These are phyloP conservation scores for Trametes maxima DNA, from an alignment of 768 basidiomycete species.

Conservation along the genomic window DNA sequence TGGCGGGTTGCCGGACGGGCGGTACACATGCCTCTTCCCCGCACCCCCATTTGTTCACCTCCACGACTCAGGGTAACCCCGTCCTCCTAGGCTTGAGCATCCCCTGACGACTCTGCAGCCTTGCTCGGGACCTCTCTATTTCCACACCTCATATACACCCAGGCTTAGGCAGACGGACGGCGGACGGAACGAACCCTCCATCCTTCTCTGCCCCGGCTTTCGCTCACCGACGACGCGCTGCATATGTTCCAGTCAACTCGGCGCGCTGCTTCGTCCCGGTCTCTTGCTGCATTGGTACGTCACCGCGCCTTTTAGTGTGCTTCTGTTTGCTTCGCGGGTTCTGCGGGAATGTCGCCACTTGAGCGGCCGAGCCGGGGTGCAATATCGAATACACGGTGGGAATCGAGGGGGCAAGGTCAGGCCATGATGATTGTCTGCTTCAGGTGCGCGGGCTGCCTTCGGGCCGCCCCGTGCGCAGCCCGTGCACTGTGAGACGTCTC, in stretches of 20 bases:
- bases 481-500: no score
- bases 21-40: constrained; percentile 2
- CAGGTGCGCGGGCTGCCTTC: not conserved
- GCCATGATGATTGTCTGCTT: not conserved
- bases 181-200: not conserved
- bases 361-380: not conserved
- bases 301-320: not conserved
- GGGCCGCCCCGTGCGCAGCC: no score
- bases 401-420: not conserved
- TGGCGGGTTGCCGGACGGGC: constrained; percentile 18
- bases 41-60: not conserved
- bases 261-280: constrained; percentile 17
- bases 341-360: not conserved
- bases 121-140: constrained; percentile 2
- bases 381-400: not conserved
- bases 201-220: constrained; percentile 1
- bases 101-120: not conserved
- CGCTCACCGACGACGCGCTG: not conserved
- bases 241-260: constrained; percentile 24
- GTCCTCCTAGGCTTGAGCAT: not conserved
- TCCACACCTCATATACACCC: constrained; percentile 6
- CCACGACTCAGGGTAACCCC: not conserved
- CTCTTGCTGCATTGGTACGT: constrained; percentile 20
- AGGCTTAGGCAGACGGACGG: not conserved
- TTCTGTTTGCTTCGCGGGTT: constrained; percentile 3